Conservation (phyloP, 179 eudicot species). For the Beta macrorhiza region DNA sequence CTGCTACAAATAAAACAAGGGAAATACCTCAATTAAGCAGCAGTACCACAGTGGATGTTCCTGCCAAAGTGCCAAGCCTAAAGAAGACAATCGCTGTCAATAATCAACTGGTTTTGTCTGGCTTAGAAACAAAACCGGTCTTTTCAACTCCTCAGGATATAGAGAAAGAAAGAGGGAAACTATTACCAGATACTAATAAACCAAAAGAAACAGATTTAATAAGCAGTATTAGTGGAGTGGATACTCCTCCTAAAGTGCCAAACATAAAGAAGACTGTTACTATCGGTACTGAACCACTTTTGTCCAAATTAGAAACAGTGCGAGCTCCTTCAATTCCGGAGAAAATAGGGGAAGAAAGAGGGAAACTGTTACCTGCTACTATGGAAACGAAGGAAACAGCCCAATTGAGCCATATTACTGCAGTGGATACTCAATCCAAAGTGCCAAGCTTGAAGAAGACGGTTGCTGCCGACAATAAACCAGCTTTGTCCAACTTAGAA, state of each 20-base stretch:
- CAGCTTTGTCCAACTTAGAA: background rate
- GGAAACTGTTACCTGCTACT: too few species aligned
- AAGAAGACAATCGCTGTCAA: slow-evolving; percentile 16
- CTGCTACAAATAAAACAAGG: slow-evolving; percentile 27
- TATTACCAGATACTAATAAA: slow-evolving; percentile 23
- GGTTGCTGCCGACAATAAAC: slow-evolving; percentile 5
- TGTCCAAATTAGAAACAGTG: slow-evolving; percentile 3
- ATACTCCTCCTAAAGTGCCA: slow-evolving; percentile 18
- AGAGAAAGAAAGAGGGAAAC: background rate
- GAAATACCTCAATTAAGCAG: slow-evolving; percentile 33
- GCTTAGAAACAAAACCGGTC: background rate
- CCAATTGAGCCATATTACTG: background rate
- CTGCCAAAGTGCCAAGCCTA: slow-evolving; percentile 5
- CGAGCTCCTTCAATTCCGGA: slow-evolving; percentile 9
- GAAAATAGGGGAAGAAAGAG: slow-evolving; percentile 5
- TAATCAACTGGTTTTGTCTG: slow-evolving; percentile 2
- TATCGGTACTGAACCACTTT: slow-evolving; percentile 11
- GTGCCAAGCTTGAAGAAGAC: background rate
- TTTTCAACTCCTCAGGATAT: slow-evolving; percentile 10
- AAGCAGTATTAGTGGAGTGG: slow-evolving; percentile 28
- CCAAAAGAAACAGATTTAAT: slow-evolving; percentile 30
- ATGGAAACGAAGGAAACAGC: background rate
- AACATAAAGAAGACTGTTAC: slow-evolving; percentile 18
- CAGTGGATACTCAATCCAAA: background rate
- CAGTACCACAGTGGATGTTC: slow-evolving; percentile 24